Evolutionary conservation across 2,329 filamentous ascomycete genomes (phyloP), one percentile per base, ranked within the genome.

Genomic region (Stagonosporopsis vannaccii): DNA sequence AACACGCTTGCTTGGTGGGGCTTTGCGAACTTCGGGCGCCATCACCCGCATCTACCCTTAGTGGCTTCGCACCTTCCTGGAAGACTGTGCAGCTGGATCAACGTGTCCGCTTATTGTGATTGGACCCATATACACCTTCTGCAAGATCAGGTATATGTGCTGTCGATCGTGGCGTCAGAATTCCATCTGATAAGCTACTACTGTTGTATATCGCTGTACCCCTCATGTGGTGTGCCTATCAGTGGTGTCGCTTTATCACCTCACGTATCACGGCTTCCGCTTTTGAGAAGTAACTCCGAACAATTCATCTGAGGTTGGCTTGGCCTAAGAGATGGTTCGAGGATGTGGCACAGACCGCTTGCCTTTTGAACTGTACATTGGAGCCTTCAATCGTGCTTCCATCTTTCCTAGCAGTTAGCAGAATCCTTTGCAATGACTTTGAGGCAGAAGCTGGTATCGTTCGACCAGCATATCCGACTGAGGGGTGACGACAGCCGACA

Each of bases 401-500:
- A 33, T 20, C 46, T 12, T 9, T 9, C 5, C 11, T 12, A 6
- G 6, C 3, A 30, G 19, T 33, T 7, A 19, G 30, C 30, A 4
- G 13, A 49, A 8, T 22, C 15, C 26, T 5, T 28, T 39, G 41
- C 17, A 12, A 56, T 56, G 53, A 20, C 36, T 43, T 19, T 51
- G 28, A 56, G 23, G 32, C 47, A 26, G 23, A 60, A 51, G 42
- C 39, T 72, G 15, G 62, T 58, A 9, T 63, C 58, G 5, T 33
- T 77, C 22, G 72, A 70, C 37, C 69, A 77, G 35, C 72, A 66
- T 13, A 59, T 74, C 19, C 70, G 69, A 28, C 66, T 81, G 22
- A 73, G 75, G 46, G 77, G 77, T 44, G 74, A 81, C 51, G 73
- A 75, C 40, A 62, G 68, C 13, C 75, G 72, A 46, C 75, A 80